Conservation (phyloP, 371 early-diverging fungal genomes). For the Syncephalis plumigaleata region DNA sequence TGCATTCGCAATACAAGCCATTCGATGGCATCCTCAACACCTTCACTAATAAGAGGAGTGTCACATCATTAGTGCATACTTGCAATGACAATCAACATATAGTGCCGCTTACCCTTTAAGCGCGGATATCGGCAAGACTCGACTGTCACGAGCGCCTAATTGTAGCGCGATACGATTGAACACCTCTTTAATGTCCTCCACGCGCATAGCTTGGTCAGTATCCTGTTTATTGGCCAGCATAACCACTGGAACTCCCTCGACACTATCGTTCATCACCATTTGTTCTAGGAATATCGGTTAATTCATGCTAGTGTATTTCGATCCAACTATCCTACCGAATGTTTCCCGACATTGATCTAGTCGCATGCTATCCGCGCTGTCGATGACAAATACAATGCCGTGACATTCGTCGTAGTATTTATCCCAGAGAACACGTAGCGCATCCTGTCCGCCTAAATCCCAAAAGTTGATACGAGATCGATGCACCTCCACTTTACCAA, state of each 20-base stretch:
- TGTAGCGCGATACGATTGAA: constrained; percentile 76
- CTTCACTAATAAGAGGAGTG: constrained; percentile 28
- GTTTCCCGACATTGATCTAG: constrained; percentile 63
- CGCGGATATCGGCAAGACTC: constrained; percentile 58
- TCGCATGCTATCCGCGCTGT: constrained; percentile 60
- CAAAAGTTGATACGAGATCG: constrained; percentile 65
- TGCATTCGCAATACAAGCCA: constrained; percentile 67
- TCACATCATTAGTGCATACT: neutral
- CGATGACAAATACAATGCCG: constrained; percentile 84
- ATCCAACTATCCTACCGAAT: constrained; percentile 39
- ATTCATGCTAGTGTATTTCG: neutral
- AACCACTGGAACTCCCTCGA: constrained; percentile 78
- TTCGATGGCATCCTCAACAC: constrained; percentile 70
- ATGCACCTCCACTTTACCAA: constrained; percentile 56
- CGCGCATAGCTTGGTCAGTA: constrained; percentile 37
- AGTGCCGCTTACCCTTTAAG: constrained; percentile 39
- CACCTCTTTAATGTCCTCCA: constrained; percentile 81
- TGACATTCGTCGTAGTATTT: constrained; percentile 90
- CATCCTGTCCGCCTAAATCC: constrained; percentile 89
- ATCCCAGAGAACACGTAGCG: constrained; percentile 79
- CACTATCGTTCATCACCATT: constrained; percentile 50
- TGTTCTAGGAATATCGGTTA: constrained; percentile 20
- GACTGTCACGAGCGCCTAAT: constrained; percentile 54
- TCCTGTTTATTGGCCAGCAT: constrained; percentile 94
- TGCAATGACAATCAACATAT: neutral